Percentiles rank a stretch among this genome's conserved stretches.
These are phyloP conservation scores for Saccharum hybrid DNA, from an alignment of 202 grass and related monocot species.

Conservation along the genomic window DNA sequence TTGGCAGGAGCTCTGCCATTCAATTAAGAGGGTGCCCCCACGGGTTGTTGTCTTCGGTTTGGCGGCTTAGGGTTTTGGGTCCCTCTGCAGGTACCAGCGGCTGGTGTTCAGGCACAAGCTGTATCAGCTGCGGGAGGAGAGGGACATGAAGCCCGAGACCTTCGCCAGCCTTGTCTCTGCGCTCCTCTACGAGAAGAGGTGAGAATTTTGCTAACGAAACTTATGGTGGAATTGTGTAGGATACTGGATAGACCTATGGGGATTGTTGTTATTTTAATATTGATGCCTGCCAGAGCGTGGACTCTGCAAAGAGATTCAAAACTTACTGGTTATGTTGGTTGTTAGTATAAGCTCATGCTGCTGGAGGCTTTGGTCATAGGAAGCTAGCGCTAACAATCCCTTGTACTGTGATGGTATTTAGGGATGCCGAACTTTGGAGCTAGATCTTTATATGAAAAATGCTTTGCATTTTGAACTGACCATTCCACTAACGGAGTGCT, in stretches of 20 bases:
- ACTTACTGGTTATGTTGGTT: neutral
- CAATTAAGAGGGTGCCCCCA: too few species aligned
- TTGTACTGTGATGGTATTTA: neutral
- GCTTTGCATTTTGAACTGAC: neutral
- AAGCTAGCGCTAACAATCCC: neutral
- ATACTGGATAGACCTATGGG: neutral
- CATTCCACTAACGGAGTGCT: neutral
- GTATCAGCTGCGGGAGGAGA: conserved; percentile 86
- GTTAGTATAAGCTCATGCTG: neutral
- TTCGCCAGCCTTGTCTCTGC: conserved; percentile 81
- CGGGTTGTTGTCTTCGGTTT: neutral
- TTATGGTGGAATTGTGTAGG: neutral
- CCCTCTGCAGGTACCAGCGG: conserved; percentile 56
- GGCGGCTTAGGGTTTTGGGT: conserved; percentile 30
- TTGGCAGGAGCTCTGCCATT: too few species aligned
- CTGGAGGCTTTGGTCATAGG: neutral
- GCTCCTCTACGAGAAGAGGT: conserved; percentile 92
- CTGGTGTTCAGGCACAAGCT: conserved; percentile 91
- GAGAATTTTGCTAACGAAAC: neutral
- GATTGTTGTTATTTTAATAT: neutral
- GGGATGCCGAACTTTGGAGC: neutral
- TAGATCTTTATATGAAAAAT: neutral
- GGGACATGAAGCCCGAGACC: conserved; percentile 85
- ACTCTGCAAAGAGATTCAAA: neutral
- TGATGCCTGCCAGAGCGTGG: neutral